Evolutionary conservation across 2,329 filamentous ascomycete species (phyloP).

Genomic region (Colletotrichum trifolii): DNA sequence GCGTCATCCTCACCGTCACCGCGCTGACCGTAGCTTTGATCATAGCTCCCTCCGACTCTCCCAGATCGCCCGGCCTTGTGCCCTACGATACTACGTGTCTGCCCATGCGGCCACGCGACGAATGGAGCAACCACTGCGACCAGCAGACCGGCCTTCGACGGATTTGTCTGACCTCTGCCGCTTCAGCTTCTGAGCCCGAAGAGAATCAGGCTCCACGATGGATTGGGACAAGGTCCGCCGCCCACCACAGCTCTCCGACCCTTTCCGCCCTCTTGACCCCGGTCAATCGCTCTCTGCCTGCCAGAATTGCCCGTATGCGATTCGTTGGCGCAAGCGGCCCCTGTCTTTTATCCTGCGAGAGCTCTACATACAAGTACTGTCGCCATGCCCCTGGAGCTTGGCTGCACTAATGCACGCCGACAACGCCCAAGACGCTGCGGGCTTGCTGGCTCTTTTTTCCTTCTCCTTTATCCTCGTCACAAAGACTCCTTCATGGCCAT

Average conservation of each 20-base stretch:
- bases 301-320: slow-evolving; percentile 14
- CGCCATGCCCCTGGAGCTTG: slow-evolving; percentile 22
- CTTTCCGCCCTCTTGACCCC: slow-evolving; percentile 13
- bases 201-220: slow-evolving; percentile 20
- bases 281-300: neutral
- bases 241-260: slow-evolving; percentile 14
- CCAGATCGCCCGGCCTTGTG: slow-evolving; percentile 3
- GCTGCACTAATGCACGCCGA: slow-evolving; percentile 32
- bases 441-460: neutral
- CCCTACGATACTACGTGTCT: slow-evolving; percentile 8
- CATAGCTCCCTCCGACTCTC: slow-evolving; percentile 3
- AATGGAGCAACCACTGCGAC: slow-evolving; percentile 37
- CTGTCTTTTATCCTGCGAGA: slow-evolving; percentile 11
- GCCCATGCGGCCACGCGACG: slow-evolving; percentile 31
- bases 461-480: slow-evolving; percentile 5
- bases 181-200: slow-evolving; percentile 9
- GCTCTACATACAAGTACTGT: slow-evolving; percentile 4
- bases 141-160: slow-evolving; percentile 20
- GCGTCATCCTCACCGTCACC: no score
- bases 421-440: slow-evolving; percentile 18
- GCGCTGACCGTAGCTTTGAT: neutral
- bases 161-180: slow-evolving; percentile 8
- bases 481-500: slow-evolving; percentile 3
- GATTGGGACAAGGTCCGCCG: slow-evolving; percentile 22
- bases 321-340: slow-evolving; percentile 36